These are phyloP conservation scores for Tinospora cordifolia DNA, from an alignment of 164 flowering plant species.

Conservation along the genomic window DNA sequence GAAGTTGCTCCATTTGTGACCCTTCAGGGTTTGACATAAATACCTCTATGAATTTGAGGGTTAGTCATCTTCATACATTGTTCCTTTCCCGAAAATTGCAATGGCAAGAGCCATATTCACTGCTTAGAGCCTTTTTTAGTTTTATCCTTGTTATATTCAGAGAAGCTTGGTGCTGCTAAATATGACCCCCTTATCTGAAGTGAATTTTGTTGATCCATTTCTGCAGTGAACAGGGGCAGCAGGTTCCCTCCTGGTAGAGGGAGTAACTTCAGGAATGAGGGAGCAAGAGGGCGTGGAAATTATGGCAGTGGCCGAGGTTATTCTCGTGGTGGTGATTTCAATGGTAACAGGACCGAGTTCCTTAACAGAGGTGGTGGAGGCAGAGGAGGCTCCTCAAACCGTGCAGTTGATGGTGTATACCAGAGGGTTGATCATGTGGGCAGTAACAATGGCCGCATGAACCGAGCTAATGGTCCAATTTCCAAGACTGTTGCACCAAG, in stretches of 20 bases:
- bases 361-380: conserved; percentile 24
- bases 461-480: conserved; percentile 29
- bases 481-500: conserved; percentile 30
- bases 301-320: conserved; percentile 34
- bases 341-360: conserved; percentile 27
- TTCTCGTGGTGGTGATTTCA: conserved; percentile 35
- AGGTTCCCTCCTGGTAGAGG: conserved; percentile 38
- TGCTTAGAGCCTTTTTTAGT: too few relatives aligned
- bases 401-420: conserved; percentile 39
- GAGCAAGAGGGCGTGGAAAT: conserved; percentile 47
- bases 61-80: too few relatives aligned
- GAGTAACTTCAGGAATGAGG: conserved; percentile 44
- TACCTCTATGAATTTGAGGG: too few relatives aligned
- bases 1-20: too few relatives aligned
- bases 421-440: conserved; percentile 28
- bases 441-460: conserved; percentile 28
- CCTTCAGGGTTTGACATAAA: too few relatives aligned
- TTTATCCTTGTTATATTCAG: neutral
- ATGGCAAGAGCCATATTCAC: too few relatives aligned
- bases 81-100: too few relatives aligned
- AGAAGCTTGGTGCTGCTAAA: too few relatives aligned
- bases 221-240: conserved; percentile 38
- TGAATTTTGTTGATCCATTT: neutral
- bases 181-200: neutral
- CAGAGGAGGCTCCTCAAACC: conserved; percentile 34